A percentile compares a stretch with the other conserved stretches of the same genome.
Conservation (phyloP, 2,329 filamentous ascomycete genomes). For the Colletotrichum ledebouriae region DNA sequence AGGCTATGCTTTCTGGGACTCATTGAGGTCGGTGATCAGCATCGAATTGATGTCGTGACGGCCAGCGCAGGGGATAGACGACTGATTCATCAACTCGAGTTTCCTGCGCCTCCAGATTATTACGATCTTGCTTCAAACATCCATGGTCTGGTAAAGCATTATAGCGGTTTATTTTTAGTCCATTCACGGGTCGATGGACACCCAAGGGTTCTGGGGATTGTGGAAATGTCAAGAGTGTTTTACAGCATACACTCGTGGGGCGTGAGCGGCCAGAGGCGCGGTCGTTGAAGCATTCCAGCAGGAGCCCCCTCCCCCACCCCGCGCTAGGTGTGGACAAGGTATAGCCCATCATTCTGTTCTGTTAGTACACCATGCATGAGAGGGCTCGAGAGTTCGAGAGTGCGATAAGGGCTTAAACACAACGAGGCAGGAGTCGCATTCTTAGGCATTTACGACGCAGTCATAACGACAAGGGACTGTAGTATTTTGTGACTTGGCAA, state of each 20-base stretch:
- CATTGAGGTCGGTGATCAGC: constrained; percentile 5
- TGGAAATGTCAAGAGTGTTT: constrained; percentile 18
- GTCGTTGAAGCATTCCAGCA: not conserved
- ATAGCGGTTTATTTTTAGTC: not conserved
- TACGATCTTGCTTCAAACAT: constrained; percentile 13
- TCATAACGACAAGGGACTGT: not conserved
- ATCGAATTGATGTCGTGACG: not conserved
- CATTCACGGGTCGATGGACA: not conserved
- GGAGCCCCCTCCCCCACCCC: too few species aligned
- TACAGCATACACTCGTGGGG: not conserved
- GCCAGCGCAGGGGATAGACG: constrained; percentile 6
- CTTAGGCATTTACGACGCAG: too few species aligned
- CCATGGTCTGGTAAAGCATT: not conserved
- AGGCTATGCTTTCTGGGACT: constrained; percentile 2
- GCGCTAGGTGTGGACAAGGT: too few species aligned
- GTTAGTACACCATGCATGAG: too few species aligned
- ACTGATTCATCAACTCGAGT: not conserved
- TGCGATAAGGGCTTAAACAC: too few species aligned
- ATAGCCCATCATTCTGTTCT: too few species aligned
- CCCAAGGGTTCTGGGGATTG: constrained; percentile 15
- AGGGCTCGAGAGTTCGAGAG: too few species aligned
- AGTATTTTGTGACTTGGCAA: constrained; percentile 29
- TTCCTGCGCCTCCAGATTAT: constrained; percentile 1
- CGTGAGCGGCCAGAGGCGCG: not conserved
- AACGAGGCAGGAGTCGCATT: too few species aligned